phyloP scores from a whole-genome alignment of 345 rosid genomes.

The Laguncularia racemosa region DNA sequence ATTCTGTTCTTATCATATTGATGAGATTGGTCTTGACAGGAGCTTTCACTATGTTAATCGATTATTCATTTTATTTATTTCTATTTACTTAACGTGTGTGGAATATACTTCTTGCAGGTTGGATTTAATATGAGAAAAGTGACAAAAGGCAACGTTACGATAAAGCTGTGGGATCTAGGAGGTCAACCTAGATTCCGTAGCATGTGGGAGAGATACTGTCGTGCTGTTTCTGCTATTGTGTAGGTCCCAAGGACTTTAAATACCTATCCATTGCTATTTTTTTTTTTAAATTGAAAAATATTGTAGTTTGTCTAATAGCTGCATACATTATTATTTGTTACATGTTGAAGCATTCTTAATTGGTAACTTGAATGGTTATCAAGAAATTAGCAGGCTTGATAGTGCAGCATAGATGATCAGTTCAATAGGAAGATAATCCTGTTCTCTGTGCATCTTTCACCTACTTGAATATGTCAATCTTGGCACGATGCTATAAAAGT shows the following conservation, averaged over 20 bases:
- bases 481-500: too few relatives aligned
- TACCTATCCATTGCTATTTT: not conserved
- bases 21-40: too few relatives aligned
- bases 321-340: not conserved
- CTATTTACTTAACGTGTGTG: not conserved
- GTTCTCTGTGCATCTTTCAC: too few relatives aligned
- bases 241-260: conserved; percentile 1
- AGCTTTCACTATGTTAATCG: not conserved
- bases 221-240: conserved; percentile 35
- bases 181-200: conserved; percentile 60
- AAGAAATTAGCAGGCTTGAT: too few relatives aligned
- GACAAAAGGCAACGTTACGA: conserved; percentile 76
- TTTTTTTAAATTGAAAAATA: not conserved
- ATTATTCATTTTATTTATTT: not conserved
- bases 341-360: too few relatives aligned
- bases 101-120: conserved; percentile 29
- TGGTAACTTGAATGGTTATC: too few relatives aligned
- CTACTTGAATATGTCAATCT: too few relatives aligned
- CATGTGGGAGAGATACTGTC: conserved; percentile 39
- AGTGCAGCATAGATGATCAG: too few relatives aligned
- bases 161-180: conserved; percentile 87
- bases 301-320: not conserved
- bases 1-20: too few relatives aligned
- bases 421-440: too few relatives aligned
- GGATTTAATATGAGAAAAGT: conserved; percentile 90